phyloP scores from a whole-genome alignment of 2,329 filamentous ascomycete species.

The Leptographium flavum region DNA sequence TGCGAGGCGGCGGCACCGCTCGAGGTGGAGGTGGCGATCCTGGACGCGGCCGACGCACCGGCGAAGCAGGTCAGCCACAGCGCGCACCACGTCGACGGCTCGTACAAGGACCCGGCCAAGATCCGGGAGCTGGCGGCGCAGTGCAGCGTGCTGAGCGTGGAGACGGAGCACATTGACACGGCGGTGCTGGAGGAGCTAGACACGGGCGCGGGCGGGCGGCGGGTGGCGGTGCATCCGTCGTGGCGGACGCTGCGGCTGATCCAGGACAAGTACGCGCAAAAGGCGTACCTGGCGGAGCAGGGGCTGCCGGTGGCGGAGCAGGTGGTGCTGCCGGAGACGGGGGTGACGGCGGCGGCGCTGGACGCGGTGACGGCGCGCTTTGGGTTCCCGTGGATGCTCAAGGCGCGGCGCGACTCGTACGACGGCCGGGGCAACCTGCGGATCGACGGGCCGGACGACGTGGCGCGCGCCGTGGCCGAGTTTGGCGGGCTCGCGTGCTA shows the following conservation, averaged over 20 bases:
- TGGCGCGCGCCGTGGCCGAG: slow-evolving; percentile 50
- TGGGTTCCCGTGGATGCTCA: slow-evolving; percentile 83
- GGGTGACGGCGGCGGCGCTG: slow-evolving; percentile 45
- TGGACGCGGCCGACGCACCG: slow-evolving; percentile 63
- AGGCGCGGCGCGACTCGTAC: slow-evolving; percentile 79
- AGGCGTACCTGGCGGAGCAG: slow-evolving; percentile 57
- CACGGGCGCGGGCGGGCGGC: slow-evolving; percentile 24
- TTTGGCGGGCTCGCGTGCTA: slow-evolving; percentile 64
- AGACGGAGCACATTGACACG: slow-evolving; percentile 94
- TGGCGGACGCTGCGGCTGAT: slow-evolving; percentile 80
- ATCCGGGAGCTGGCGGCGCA: slow-evolving; percentile 64
- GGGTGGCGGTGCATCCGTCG: slow-evolving; percentile 58
- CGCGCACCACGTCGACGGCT: slow-evolving; percentile 62
- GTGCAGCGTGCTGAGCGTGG: slow-evolving; percentile 76
- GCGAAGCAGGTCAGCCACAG: slow-evolving; percentile 68
- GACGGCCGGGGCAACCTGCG: slow-evolving; percentile 65
- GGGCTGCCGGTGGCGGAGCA: slow-evolving; percentile 62
- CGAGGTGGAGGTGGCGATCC: slow-evolving; percentile 63
- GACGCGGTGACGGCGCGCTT: slow-evolving; percentile 47
- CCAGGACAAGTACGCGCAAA: slow-evolving; percentile 88
- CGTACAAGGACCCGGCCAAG: slow-evolving; percentile 70
- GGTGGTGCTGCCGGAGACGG: slow-evolving; percentile 43
- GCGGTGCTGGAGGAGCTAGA: slow-evolving; percentile 73
- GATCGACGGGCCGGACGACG: slow-evolving; percentile 28
- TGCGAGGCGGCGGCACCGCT: slow-evolving; percentile 66